Percentiles rank a stretch among this genome's conserved stretches.
These are phyloP conservation scores for Fraxinus xanthoxyloides DNA, from an alignment of 305 asterid species.

Conservation along the genomic window DNA sequence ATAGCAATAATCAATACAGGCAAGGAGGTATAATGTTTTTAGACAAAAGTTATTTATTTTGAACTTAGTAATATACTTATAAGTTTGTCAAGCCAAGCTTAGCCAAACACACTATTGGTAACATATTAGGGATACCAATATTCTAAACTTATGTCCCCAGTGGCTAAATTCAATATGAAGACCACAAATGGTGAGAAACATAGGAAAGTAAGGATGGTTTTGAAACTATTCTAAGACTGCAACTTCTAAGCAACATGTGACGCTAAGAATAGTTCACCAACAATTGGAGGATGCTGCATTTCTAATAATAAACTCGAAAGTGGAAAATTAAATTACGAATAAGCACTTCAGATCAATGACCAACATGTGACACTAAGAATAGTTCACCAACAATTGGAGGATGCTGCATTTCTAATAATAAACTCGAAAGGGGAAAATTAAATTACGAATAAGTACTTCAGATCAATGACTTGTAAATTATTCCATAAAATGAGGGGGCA, in stretches of 20 bases:
- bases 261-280: not conserved
- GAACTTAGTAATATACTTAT: not conserved
- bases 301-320: not conserved
- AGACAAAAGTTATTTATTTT: not conserved
- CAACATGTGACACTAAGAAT: not conserved
- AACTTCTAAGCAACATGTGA: not conserved
- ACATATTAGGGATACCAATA: not conserved
- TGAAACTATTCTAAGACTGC: not conserved
- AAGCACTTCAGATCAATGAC: not conserved
- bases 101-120: not conserved
- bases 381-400: not conserved
- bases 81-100: not conserved
- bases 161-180: not conserved
- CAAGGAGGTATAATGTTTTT: not conserved
- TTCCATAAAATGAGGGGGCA: not conserved
- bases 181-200: not conserved
- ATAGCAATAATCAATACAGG: not conserved
- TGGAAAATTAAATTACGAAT: not conserved
- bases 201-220: not conserved
- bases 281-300: not conserved
- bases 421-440: not conserved
- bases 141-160: not conserved
- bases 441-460: not conserved
- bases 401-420: not conserved
- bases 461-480: not conserved